phyloP scores from a whole-genome alignment of 2,329 filamentous ascomycete species.

The Aspergillus floridensis region DNA sequence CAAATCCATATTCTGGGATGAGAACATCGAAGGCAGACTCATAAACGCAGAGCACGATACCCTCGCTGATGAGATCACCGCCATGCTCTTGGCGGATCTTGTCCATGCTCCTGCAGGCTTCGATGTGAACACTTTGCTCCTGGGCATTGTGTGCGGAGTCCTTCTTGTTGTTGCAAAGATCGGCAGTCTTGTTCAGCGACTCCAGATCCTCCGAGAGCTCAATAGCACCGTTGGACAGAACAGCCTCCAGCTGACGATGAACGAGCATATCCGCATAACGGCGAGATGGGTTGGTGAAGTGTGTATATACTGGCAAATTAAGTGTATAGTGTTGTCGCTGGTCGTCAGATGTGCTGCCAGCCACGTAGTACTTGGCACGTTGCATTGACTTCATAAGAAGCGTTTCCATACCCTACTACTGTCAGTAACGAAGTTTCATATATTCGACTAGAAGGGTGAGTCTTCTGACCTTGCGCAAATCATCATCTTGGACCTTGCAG shows the following conservation, averaged over 20 bases:
- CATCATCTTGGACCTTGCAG: conserved; percentile 85
- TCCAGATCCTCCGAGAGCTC: conserved; percentile 91
- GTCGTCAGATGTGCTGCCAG: conserved; percentile 72
- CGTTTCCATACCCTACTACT: conserved; percentile 79
- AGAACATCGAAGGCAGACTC: conserved; percentile 98
- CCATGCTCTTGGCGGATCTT: conserved; percentile 81
- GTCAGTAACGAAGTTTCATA: not conserved
- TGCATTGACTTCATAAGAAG: conserved; percentile 92
- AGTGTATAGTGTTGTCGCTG: conserved; percentile 85
- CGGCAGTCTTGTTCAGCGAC: conserved; percentile 82
- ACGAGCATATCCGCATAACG: conserved; percentile 94
- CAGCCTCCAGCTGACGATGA: conserved; percentile 87
- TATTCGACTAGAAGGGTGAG: not conserved
- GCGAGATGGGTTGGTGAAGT: conserved; percentile 93
- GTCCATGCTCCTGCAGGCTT: conserved; percentile 94
- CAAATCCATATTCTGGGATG: conserved; percentile 97
- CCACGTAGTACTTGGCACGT: conserved; percentile 90
- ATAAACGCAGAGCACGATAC: conserved; percentile 94
- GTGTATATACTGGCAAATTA: conserved; percentile 91
- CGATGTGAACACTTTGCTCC: conserved; percentile 98
- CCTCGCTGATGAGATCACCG: conserved; percentile 90
- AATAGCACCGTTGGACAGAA: conserved; percentile 74
- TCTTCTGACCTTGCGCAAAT: conserved; percentile 69
- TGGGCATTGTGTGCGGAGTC: conserved; percentile 96
- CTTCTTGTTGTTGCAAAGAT: conserved; percentile 98